These are phyloP conservation scores for Gentiana dahurica DNA, from an alignment of 257 asterid species.

Conservation along the genomic window DNA sequence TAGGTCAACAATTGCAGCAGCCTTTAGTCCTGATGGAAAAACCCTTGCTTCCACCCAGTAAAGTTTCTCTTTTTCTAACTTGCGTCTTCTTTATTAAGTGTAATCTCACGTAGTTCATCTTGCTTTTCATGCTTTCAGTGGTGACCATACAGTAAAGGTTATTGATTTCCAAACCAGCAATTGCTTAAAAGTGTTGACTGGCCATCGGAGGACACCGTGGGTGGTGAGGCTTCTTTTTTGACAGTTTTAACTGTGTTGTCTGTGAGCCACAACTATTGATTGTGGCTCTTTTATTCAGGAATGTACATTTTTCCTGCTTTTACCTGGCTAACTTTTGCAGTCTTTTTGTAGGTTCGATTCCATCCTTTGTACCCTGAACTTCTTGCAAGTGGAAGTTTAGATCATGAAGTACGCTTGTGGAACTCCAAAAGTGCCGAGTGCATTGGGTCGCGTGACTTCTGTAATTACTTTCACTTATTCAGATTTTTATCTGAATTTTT, in stretches of 20 bases:
- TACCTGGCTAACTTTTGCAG: constrained; percentile 13
- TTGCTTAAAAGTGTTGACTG: constrained; percentile 90
- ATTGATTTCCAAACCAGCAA: constrained; percentile 83
- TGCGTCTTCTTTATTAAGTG: not conserved
- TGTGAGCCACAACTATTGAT: constrained; percentile 8
- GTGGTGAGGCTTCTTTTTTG: constrained; percentile 60
- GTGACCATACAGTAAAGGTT: constrained; percentile 96
- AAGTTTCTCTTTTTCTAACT: constrained; percentile 9
- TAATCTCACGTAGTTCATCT: not conserved
- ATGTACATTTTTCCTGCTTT: not conserved
- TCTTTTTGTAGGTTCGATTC: constrained; percentile 76
- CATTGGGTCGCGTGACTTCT: constrained; percentile 85
- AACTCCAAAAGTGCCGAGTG: constrained; percentile 84
- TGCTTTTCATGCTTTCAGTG: constrained; percentile 42
- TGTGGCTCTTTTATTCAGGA: constrained; percentile 5
- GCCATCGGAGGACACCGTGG: constrained; percentile 99
- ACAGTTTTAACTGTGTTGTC: constrained; percentile 1
- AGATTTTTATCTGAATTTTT: constrained; percentile 1
- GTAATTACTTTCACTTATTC: constrained; percentile 35
- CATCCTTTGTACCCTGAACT: constrained; percentile 80
- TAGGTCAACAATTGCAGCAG: constrained; percentile 97
- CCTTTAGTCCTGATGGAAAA: constrained; percentile 92
- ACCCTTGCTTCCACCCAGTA: constrained; percentile 97
- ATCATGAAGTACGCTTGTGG: constrained; percentile 96
- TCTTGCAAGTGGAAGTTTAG: constrained; percentile 97